phyloP scores from a whole-genome alignment of 108 stramenopile genomes.

The Stephanodiscus minutulus region DNA sequence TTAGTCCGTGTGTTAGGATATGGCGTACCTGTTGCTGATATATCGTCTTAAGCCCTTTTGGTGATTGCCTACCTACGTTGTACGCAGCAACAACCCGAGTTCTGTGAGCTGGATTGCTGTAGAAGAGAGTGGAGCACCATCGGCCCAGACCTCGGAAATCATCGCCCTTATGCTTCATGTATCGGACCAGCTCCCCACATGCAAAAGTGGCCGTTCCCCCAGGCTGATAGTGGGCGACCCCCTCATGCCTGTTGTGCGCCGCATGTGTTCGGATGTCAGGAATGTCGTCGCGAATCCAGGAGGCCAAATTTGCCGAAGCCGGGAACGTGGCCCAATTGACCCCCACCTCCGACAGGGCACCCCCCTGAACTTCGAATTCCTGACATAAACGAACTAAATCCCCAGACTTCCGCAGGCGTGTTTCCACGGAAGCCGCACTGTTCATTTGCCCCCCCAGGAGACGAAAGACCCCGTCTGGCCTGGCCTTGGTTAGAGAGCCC shows the following conservation, averaged over 20 bases:
- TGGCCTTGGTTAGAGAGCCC: not conserved
- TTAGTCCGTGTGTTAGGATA: not conserved
- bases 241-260: too few species aligned
- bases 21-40: not conserved
- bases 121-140: not conserved
- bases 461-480: not conserved
- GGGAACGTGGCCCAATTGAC: too few species aligned
- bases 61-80: not conserved
- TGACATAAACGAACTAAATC: not conserved
- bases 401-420: not conserved
- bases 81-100: not conserved
- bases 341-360: too few species aligned
- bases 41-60: not conserved
- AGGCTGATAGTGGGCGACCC: too few species aligned
- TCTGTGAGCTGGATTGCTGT: not conserved
- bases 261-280: too few species aligned
- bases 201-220: too few species aligned
- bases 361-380: too few species aligned
- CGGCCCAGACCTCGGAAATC: not conserved
- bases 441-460: not conserved
- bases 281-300: too few species aligned
- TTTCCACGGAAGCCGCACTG: too few species aligned
- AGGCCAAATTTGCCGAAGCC: too few species aligned
- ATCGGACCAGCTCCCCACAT: not conserved
- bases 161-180: not conserved